Conservation (phyloP, 495 filamentous ascomycete species). For the Xanthoparmelia taractica region DNA sequence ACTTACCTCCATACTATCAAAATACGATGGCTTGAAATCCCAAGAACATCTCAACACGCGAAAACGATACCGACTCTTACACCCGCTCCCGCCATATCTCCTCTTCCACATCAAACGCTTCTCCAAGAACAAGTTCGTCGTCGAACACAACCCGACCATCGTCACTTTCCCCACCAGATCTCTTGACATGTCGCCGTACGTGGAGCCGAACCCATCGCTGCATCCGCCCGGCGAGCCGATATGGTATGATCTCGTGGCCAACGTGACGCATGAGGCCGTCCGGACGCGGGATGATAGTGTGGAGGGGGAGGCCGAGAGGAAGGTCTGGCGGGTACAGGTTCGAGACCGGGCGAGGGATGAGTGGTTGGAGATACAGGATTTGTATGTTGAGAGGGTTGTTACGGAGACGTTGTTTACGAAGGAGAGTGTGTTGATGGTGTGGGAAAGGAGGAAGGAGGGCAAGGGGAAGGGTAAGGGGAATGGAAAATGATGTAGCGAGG, state of each 20-base stretch:
- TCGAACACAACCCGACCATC: slow-evolving; percentile 94
- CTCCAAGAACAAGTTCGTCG: slow-evolving; percentile 88
- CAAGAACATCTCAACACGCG: slow-evolving; percentile 84
- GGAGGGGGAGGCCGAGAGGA: slow-evolving; percentile 73
- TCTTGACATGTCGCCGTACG: slow-evolving; percentile 83
- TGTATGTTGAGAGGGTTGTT: slow-evolving; percentile 81
- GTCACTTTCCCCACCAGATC: slow-evolving; percentile 80
- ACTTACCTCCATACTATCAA: slow-evolving; percentile 77
- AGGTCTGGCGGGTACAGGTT: slow-evolving; percentile 70
- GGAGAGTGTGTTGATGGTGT: slow-evolving; percentile 92
- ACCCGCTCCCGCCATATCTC: slow-evolving; percentile 86
- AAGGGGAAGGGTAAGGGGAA: slow-evolving; percentile 42
- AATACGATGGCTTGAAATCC: slow-evolving; percentile 84
- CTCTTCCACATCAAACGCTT: slow-evolving; percentile 97
- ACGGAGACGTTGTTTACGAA: slow-evolving; percentile 83
- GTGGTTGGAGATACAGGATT: slow-evolving; percentile 90
- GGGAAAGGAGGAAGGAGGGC: slow-evolving; percentile 72
- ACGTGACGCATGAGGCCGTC: slow-evolving; percentile 80
- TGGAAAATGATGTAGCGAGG: slow-evolving; percentile 17
- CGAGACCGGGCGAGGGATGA: slow-evolving; percentile 58
- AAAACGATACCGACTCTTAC: slow-evolving; percentile 80
- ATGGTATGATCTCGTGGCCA: slow-evolving; percentile 93
- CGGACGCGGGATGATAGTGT: slow-evolving; percentile 63
- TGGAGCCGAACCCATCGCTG: slow-evolving; percentile 60
- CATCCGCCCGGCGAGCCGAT: slow-evolving; percentile 72